phyloP scores from a whole-genome alignment of 2,329 filamentous ascomycete genomes.

The Calonectria hawksworthii region DNA sequence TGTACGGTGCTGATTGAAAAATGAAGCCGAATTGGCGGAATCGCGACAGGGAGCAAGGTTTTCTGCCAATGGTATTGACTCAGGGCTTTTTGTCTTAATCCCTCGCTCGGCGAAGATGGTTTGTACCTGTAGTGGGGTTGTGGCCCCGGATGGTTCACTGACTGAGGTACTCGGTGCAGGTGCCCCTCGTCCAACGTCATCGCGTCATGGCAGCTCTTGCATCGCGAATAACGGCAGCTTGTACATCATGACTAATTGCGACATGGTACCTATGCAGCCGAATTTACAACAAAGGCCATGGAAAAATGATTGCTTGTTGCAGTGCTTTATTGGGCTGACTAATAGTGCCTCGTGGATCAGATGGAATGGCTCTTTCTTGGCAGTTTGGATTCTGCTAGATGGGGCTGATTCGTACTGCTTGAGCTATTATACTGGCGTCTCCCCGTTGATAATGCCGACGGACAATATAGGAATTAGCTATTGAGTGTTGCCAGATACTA shows the following conservation, averaged over 20 bases:
- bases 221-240: not conserved
- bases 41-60: not conserved
- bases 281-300: not conserved
- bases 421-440: no score
- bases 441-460: no score
- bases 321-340: not conserved
- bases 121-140: conserved; percentile 22
- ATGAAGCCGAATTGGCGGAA: not conserved
- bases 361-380: not conserved
- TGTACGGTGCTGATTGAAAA: not conserved
- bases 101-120: conserved; percentile 18
- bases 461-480: no score
- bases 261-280: not conserved
- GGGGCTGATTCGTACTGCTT: not conserved
- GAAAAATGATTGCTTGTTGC: not conserved
- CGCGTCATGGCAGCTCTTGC: not conserved
- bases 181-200: conserved; percentile 15
- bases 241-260: not conserved
- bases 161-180: not conserved
- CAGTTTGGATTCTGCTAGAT: not conserved
- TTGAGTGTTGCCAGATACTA: no score
- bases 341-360: not conserved
- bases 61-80: not conserved
- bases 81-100: conserved; percentile 18
- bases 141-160: not conserved